Base-by-base conservation (phyloP, 2,329 filamentous ascomycete species). In the Eurotiales sp. region DNA sequence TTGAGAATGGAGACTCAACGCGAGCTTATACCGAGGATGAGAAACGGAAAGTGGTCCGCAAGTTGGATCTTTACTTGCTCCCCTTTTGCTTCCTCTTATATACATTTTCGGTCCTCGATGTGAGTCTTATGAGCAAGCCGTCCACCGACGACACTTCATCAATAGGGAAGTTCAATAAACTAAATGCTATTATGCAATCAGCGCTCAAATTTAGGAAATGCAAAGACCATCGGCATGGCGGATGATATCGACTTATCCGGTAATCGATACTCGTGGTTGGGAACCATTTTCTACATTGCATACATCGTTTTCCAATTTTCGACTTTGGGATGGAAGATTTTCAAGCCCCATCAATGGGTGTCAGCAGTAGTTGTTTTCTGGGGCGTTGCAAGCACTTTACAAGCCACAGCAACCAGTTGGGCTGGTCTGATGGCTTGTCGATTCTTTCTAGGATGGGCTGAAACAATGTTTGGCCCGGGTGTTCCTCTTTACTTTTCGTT, bases 401-500 rank as follows among this genome's bases (percentile, higher is more conserved):
- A 63, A 51, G 57, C 58, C 11, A 55, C 59, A 3, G 54, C 50
- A 15, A 52, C 47, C 8, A 56, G 50, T 43, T 64, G 60, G 61
- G 54, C 42, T 6, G 57, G 56, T n/a, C 50, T 64, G 19, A 63
- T 64, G 60, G 55, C 55, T 2, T 63, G 62, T 30, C 52, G 58
- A 8, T 46, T 56, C 8, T 51, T 54, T 23, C 51, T 58, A 8
- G 56, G 54, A 14, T 51, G 49, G 4, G 46, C 46, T 7, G 57
- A 59, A 42, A 43, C 57, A 21, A 59, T 57, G 55, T 59, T 45
- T 46, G 53, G 55, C 11, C 45, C 41, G 2, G 57, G 54, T 11
- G 23, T 57, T 11, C 56, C 57, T 29, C 46, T 60, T 3, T 67
- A 64, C 23, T 60, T 76, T 2, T 72, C 69, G 1, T 75, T 74